A percentile compares a stretch with the other conserved stretches of the same genome.
These are phyloP conservation scores for Stachybotrys chlorohalonatus DNA, from an alignment of 2,329 filamentous ascomycete genomes.

Conservation along the genomic window DNA sequence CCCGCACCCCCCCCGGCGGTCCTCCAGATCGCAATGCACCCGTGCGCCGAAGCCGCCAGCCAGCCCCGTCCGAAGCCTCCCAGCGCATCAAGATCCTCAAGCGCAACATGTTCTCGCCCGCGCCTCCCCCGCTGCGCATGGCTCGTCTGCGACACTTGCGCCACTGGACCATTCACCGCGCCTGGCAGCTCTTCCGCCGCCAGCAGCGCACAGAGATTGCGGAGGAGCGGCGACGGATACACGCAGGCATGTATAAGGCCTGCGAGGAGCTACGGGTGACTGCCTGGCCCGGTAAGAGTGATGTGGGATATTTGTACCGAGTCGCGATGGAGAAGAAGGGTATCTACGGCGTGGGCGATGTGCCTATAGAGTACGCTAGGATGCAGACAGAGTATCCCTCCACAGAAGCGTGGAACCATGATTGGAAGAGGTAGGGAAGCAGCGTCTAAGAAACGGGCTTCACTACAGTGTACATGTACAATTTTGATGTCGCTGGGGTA, in stretches of 20 bases:
- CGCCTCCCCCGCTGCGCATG: constrained; percentile 70
- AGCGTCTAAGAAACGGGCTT: too few relatives aligned
- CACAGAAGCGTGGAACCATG: constrained; percentile 81
- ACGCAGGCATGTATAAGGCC: constrained; percentile 73
- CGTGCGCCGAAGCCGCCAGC: constrained; percentile 16
- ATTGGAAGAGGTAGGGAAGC: constrained; percentile 59
- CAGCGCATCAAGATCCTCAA: constrained; percentile 35
- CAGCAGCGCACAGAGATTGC: constrained; percentile 56
- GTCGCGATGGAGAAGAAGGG: constrained; percentile 88
- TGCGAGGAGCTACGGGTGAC: constrained; percentile 72
- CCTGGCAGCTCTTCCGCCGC: constrained; percentile 75
- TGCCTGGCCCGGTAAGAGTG: constrained; percentile 45
- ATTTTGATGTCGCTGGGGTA: too few relatives aligned
- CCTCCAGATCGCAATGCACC: constrained; percentile 11
- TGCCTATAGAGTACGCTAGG: constrained; percentile 88
- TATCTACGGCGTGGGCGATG: constrained; percentile 59
- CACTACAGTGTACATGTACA: too few relatives aligned
- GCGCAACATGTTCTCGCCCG: constrained; percentile 39
- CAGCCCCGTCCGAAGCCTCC: constrained; percentile 27
- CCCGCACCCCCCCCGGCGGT: constrained; percentile 17
- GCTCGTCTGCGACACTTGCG: constrained; percentile 78
- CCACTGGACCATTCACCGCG: constrained; percentile 98
- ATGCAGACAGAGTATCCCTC: constrained; percentile 76
- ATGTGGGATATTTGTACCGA: constrained; percentile 68
- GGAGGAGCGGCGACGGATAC: constrained; percentile 66